Conservation (phyloP, 176 grass and related monocot species). For the Calamus simplicifolius region DNA sequence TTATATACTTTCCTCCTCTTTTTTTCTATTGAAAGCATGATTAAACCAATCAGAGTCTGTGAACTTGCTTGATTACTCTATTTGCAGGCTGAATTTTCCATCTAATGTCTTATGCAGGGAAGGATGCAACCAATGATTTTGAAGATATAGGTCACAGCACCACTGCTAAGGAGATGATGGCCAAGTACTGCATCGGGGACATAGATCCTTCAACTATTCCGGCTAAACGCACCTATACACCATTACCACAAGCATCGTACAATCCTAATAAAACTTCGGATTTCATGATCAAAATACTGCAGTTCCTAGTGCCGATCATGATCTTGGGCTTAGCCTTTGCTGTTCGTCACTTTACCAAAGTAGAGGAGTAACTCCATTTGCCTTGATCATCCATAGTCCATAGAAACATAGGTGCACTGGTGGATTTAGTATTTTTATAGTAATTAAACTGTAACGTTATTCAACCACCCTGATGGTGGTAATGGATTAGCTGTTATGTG, state of each 20-base stretch:
- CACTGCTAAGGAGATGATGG: constrained; percentile 50
- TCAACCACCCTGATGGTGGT: too few relatives aligned
- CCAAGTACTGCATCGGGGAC: constrained; percentile 51
- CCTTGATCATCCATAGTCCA: too few relatives aligned
- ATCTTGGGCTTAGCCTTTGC: constrained; percentile 61
- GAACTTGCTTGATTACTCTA: too few relatives aligned
- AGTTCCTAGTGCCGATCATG: constrained; percentile 54
- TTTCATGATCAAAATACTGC: constrained; percentile 31
- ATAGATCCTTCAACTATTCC: constrained; percentile 43
- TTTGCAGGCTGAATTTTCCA: too few relatives aligned
- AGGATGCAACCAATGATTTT: constrained; percentile 76
- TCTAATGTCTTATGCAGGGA: constrained; percentile 30
- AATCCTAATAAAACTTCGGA: neutral
- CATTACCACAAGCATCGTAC: neutral
- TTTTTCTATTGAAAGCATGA: too few relatives aligned
- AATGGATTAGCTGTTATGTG: too few relatives aligned
- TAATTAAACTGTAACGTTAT: too few relatives aligned
- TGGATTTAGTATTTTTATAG: too few relatives aligned
- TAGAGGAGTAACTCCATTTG: constrained; percentile 16
- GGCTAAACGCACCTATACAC: constrained; percentile 8
- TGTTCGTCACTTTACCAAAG: constrained; percentile 47
- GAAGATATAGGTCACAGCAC: constrained; percentile 64
- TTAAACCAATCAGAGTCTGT: too few relatives aligned
- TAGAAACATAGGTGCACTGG: too few relatives aligned
- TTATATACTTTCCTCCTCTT: too few relatives aligned